Evolutionary conservation across 2,329 filamentous ascomycete species (phyloP).

Genomic region (Hypoxylon sp.): DNA sequence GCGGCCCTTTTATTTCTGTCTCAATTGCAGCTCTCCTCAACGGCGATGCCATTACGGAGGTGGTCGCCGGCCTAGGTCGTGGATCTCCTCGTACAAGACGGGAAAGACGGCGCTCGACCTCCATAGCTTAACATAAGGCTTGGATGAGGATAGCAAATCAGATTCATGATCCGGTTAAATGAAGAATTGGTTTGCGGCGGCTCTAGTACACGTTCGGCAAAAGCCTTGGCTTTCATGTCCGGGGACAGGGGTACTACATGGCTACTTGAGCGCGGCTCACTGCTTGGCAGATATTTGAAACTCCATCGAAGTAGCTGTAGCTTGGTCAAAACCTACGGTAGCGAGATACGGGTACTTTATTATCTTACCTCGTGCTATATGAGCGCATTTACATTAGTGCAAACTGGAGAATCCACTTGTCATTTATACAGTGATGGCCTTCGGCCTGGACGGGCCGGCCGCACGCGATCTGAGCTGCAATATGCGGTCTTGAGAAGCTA

Average conservation of each 20-base stretch:
- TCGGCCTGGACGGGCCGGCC: slow-evolving; percentile 33
- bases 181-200: slow-evolving; percentile 23
- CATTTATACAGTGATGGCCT: not conserved
- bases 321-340: too few species aligned
- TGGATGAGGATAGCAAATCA: slow-evolving; percentile 21
- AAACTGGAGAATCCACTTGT: not conserved
- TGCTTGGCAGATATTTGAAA: slow-evolving; percentile 1
- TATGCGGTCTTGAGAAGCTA: not conserved
- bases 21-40: not conserved
- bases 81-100: slow-evolving; percentile 17
- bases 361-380: slow-evolving; percentile 7
- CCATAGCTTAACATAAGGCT: not conserved
- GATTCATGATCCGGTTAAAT: slow-evolving; percentile 27
- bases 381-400: not conserved
- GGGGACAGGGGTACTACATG: not conserved
- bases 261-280: slow-evolving; percentile 5
- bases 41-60: not conserved
- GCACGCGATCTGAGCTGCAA: not conserved
- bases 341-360: not conserved
- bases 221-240: not conserved
- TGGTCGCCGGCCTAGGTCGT: not conserved
- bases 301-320: too few species aligned
- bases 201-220: slow-evolving; percentile 6
- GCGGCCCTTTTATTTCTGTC: slow-evolving; percentile 24
- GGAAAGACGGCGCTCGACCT: slow-evolving; percentile 27